Conservation (phyloP, 306 rosid species). For the Rosa lucieae region DNA sequence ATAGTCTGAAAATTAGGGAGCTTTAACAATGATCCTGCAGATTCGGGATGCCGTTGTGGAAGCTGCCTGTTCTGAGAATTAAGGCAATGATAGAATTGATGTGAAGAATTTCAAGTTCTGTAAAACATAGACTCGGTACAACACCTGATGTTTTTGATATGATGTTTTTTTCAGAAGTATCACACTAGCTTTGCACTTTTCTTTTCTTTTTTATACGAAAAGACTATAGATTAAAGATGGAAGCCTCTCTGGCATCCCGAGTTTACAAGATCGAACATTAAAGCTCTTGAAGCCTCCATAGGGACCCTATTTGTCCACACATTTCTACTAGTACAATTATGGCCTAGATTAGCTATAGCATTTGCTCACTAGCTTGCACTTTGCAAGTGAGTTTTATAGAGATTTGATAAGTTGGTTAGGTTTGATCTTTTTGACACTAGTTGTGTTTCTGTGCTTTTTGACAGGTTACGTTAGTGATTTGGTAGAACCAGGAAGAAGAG, state of each 20-base stretch:
- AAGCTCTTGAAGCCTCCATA: too few relatives aligned
- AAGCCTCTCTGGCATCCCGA: too few relatives aligned
- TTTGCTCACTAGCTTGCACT: not conserved
- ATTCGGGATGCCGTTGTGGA: too few relatives aligned
- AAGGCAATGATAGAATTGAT: not conserved
- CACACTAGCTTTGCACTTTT: not conserved
- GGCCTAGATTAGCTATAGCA: too few relatives aligned
- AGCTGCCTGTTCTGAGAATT: too few relatives aligned
- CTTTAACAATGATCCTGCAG: not conserved
- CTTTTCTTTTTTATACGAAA: too few relatives aligned
- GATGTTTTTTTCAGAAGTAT: too few relatives aligned
- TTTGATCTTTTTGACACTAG: not conserved
- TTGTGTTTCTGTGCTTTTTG: slow-evolving; percentile 2
- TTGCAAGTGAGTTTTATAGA: not conserved
- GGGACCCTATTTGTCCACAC: too few relatives aligned
- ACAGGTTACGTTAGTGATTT: not conserved
- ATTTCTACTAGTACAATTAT: too few relatives aligned
- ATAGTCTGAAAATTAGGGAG: not conserved
- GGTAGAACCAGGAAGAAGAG: not conserved
- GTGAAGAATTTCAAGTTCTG: not conserved
- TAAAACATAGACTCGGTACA: not conserved
- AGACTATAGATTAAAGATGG: too few relatives aligned
- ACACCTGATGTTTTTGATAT: not conserved
- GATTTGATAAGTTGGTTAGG: not conserved
- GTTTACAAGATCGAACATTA: too few relatives aligned